A percentile compares a stretch with the other conserved stretches of the same genome.
Conservation (phyloP, 1,284 basidiomycete genomes). For the Austropuccinia psidii region DNA sequence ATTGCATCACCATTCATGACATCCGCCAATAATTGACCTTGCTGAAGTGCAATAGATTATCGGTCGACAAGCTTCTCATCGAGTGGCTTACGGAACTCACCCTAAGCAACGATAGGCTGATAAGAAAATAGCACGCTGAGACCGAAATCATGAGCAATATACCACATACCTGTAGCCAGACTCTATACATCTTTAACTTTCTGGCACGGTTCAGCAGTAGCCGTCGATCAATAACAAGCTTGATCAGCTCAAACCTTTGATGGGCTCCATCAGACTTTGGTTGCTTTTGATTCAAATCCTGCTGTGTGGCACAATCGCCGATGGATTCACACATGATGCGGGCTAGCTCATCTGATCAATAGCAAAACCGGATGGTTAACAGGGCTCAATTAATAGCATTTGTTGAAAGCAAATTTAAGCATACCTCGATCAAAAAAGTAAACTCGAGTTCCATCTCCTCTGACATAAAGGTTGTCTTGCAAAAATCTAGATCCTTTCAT, state of each 20-base stretch:
- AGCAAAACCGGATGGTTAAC: too few relatives aligned
- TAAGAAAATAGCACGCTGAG: too few relatives aligned
- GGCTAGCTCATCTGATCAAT: slow-evolving; percentile 76
- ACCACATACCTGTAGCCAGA: slow-evolving; percentile 44
- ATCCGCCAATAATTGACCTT: too few relatives aligned
- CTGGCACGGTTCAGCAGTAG: slow-evolving; percentile 83
- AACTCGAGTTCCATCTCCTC: slow-evolving; percentile 92
- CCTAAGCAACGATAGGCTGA: not conserved
- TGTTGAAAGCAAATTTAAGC: slow-evolving; percentile 37
- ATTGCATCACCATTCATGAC: too few relatives aligned
- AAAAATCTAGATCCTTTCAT: slow-evolving; percentile 75
- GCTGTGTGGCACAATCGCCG: not conserved
- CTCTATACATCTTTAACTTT: slow-evolving; percentile 84
- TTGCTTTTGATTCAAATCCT: not conserved
- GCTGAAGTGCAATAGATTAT: too few relatives aligned
- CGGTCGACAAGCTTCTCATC: not conserved
- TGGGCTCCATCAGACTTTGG: not conserved
- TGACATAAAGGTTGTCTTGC: slow-evolving; percentile 83
- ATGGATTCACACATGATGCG: slow-evolving; percentile 62
- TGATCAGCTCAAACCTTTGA: slow-evolving; percentile 57
- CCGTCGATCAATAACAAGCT: slow-evolving; percentile 78
- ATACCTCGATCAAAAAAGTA: slow-evolving; percentile 84
- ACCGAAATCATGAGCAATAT: not conserved
- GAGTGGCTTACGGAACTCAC: not conserved
- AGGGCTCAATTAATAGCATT: not conserved